Base-by-base conservation (phyloP, 768 basidiomycete genomes). In the Lactifluus hygrophoroides region DNA sequence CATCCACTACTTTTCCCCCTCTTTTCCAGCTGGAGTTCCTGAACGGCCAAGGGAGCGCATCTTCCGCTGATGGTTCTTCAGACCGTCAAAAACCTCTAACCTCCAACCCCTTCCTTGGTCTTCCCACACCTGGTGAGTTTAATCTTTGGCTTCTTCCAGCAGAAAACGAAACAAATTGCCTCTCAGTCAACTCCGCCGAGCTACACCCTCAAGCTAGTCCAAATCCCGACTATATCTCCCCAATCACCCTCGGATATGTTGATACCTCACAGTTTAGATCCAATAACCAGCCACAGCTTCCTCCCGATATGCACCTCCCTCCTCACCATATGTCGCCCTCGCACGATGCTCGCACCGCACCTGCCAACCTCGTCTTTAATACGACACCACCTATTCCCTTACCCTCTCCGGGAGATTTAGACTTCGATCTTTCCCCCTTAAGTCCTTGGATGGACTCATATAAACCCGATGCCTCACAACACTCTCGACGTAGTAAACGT, bases 371-470 rank as follows among this genome's bases (percentile, higher is more conserved):
- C 32, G 88, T 83, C 3, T 91, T 91, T 66, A 75, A 74, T 11
- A 73, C 65, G 13, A 75, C 70, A n/a, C 76, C 65, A 62, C 74
- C 71, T 37, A 67, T 68, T 38, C 66, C 72, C 1, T 69, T 77
- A 13, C 71, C 76, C 2, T 76, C 77, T 17, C 74, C 77, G 0
- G 70, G 74, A 21, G 82, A 87, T 55, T 69, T 86, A 27, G 87
- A 85, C 57, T 77, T 84, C 57, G 85, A 91, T 60, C 81, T 91
- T 48, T 88, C 87, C 1, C 88, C 89, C 0, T 73, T 91, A 0
- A 90, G 88, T 63, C 88, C 88, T 1, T 90, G 88, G 86, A 76
- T 91, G 0, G 85, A 82, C 4, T 79, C 87, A 30, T 70, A 71
- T 5, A 76, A 80, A 51, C 76, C 77, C 25, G 73, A 75, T 37